Evolutionary conservation across 371 early-diverging fungal species (phyloP), one percentile per base, ranked within the genome.

Genomic region (Chytridiales sp.): DNA sequence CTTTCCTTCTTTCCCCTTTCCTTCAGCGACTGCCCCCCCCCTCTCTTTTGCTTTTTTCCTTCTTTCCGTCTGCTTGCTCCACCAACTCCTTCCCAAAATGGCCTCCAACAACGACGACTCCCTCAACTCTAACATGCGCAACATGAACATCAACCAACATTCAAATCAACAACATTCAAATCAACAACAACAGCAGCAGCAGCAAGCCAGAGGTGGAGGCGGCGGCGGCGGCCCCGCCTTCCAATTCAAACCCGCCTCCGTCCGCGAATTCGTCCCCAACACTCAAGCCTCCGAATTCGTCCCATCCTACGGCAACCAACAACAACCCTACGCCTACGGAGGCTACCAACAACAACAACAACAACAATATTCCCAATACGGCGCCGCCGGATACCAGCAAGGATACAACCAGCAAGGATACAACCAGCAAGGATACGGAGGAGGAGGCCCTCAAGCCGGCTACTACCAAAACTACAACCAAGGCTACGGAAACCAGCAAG

Each of bases 291-390:
- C n/a, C 49, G 69, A 69, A 32, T 69, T 69, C 54, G 64, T 62
- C 22, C 66, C 69, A 1, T 59, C 46, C 48, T 47, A 19, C 34
- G 66, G 61, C 32, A 68, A 68, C 44, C 64, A 63, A 2, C 72
- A 63, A n/a, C 49, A 47, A 24, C 44, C 52, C 22, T 46, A 19
- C 49, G 52, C 53, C 36, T 17, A 39, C 19, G 59, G 62, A 11
- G 57, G 57, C 30, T 47, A 56, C 53, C 48, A 35, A 8, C 66
- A 66, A 56, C 66, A 59, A 50, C 30, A 48, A 4, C 51, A 57
- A 43, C 42, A 60, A 32, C 50, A 60, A 34, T 47, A 49, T 42
- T n/a, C 9, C 38, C 52, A 57, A 32, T 31, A 47, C 21, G 19
- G 34, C 47, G 31, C 22, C 8, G 27, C 49, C 55, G 19, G 31